Conservation (phyloP, 805 yeast species). For the Myxozyma mucilagina region DNA sequence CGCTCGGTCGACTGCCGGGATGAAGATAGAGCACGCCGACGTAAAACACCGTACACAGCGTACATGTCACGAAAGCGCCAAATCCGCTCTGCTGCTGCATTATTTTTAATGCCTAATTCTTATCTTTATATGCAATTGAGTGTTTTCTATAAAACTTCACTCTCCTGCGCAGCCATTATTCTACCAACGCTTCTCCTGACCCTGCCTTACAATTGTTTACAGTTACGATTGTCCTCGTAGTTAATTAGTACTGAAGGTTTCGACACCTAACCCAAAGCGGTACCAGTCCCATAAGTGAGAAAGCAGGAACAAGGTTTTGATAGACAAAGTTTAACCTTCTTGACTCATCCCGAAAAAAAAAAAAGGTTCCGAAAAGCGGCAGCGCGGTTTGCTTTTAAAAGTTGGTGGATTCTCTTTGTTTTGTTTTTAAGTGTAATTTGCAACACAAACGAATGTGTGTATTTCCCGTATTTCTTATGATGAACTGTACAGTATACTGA, state of each 20-base stretch:
- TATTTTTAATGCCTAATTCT: not conserved
- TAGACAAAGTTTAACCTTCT: not conserved
- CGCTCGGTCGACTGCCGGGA: slow-evolving; percentile 28
- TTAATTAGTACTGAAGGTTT: too few relatives aligned
- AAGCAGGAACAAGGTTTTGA: not conserved
- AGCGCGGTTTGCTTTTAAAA: too few relatives aligned
- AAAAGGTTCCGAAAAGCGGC: not conserved
- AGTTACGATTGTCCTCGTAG: not conserved
- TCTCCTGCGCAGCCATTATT: not conserved
- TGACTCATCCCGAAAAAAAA: slow-evolving; percentile 6
- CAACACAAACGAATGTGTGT: too few relatives aligned
- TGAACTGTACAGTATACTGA: not conserved
- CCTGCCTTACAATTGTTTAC: not conserved
- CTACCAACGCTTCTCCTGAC: not conserved
- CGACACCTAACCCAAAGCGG: slow-evolving; percentile 1
- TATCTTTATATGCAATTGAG: not conserved
- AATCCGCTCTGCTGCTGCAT: slow-evolving; percentile 5
- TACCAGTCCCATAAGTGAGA: not conserved
- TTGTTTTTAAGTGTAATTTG: too few relatives aligned
- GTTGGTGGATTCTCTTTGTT: too few relatives aligned
- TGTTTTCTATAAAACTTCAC: not conserved
- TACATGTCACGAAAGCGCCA: slow-evolving; percentile 8
- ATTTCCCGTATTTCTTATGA: too few relatives aligned
- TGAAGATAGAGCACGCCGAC: slow-evolving; percentile 33
- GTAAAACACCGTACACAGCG: slow-evolving; percentile 21